Conservation (phyloP, 345 rosid species). For the Tarenaya hassleriana region DNA sequence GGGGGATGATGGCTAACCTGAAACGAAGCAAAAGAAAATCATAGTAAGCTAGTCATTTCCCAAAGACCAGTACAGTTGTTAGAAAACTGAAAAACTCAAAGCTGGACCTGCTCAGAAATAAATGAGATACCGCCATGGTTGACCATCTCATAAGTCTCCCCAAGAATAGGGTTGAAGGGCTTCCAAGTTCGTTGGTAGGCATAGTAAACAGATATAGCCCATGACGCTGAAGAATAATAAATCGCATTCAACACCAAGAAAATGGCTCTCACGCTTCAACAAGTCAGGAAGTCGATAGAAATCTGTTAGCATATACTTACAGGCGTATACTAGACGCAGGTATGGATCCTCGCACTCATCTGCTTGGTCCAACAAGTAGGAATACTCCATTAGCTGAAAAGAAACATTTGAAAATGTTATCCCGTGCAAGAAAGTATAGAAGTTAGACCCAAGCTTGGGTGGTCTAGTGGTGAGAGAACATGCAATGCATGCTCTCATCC, state of each 20-base stretch:
- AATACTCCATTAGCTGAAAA: constrained; percentile 82
- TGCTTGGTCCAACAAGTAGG: constrained; percentile 69
- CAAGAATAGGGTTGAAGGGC: constrained; percentile 96
- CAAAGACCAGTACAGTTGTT: neutral
- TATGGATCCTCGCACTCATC: constrained; percentile 91
- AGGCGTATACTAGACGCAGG: constrained; percentile 77
- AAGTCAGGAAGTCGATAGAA: constrained; percentile 10
- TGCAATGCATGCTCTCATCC: no score
- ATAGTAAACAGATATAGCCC: constrained; percentile 83
- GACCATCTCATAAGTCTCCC: constrained; percentile 81
- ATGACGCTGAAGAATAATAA: constrained; percentile 47
- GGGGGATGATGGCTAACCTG: constrained; percentile 98
- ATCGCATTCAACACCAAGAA: constrained; percentile 10
- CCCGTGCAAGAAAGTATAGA: constrained; percentile 12
- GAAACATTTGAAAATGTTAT: constrained; percentile 6
- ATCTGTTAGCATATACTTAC: constrained; percentile 31
- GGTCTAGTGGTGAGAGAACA: no score
- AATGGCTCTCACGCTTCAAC: neutral
- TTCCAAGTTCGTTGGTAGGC: constrained; percentile 89
- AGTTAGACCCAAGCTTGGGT: no score
- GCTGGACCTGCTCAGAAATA: constrained; percentile 74
- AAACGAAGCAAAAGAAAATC: constrained; percentile 17
- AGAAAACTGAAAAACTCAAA: constrained; percentile 1
- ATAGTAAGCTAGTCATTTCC: neutral
- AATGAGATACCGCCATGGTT: constrained; percentile 75